A percentile compares a stretch with the other conserved stretches of the same genome.
Conservation (phyloP, 768 basidiomycete species). For the Tylopilus intermedius region DNA sequence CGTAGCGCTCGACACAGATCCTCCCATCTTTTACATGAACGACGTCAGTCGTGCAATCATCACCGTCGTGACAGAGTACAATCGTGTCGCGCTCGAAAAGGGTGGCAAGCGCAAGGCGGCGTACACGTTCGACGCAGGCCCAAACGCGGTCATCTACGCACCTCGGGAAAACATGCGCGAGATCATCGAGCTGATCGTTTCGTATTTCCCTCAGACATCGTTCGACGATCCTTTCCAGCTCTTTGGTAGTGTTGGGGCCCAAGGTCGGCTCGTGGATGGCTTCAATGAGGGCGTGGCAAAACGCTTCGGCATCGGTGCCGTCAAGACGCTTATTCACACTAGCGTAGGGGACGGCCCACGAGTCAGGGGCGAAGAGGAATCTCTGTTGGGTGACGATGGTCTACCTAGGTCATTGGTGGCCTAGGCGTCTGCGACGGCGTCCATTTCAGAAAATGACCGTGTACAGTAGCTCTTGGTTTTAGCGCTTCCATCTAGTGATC, state of each 20-base stretch:
- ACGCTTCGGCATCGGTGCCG: constrained; percentile 67
- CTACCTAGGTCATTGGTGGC: constrained; percentile 51
- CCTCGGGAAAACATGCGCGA: constrained; percentile 69
- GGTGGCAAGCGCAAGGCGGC: constrained; percentile 73
- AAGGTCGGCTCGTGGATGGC: constrained; percentile 55
- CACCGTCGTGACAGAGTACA: constrained; percentile 85
- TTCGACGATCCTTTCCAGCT: constrained; percentile 76
- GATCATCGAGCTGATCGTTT: constrained; percentile 69
- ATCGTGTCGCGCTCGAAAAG: constrained; percentile 63
- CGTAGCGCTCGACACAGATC: constrained; percentile 91
- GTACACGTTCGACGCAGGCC: constrained; percentile 99
- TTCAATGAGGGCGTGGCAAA: constrained; percentile 80
- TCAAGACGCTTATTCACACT: constrained; percentile 90
- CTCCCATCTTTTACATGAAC: constrained; percentile 99
- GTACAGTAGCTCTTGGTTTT: not conserved
- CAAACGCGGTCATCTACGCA: constrained; percentile 97
- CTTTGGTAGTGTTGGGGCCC: constrained; percentile 41
- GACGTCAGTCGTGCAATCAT: constrained; percentile 95
- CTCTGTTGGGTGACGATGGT: constrained; percentile 64
- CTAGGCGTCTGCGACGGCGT: constrained; percentile 13
- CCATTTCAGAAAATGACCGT: too few species aligned
- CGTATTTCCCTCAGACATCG: constrained; percentile 81
- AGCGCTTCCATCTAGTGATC: not conserved
- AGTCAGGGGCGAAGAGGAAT: constrained; percentile 55
- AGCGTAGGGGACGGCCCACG: constrained; percentile 89